Evolutionary conservation across 2,329 filamentous ascomycete species (phyloP).

Genomic region (Scleromitrula shiraiana): DNA sequence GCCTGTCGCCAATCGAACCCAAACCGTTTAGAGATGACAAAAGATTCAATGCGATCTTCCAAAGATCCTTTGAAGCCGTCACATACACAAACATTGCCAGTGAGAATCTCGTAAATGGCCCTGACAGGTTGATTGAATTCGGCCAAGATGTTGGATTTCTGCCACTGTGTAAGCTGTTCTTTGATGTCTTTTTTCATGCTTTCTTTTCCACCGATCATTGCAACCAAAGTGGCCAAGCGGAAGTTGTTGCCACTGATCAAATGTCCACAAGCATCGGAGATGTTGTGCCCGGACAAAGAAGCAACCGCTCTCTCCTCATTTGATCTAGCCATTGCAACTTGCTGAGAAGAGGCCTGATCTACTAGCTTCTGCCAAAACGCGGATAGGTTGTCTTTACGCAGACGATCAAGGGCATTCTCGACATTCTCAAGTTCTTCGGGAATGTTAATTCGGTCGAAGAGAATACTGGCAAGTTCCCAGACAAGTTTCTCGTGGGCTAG

Average conservation of each 20-base stretch:
- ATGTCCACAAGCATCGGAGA: conserved; percentile 74
- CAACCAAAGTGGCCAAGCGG: conserved; percentile 74
- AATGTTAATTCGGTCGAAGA: conserved; percentile 66
- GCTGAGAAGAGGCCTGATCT: conserved; percentile 46
- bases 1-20: conserved; percentile 87
- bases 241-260: conserved; percentile 71
- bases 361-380: conserved; percentile 60
- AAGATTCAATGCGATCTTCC: conserved; percentile 74
- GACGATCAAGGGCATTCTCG: conserved; percentile 30
- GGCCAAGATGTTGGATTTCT: conserved; percentile 70
- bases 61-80: conserved; percentile 65
- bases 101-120: conserved; percentile 80
- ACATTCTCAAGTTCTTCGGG: conserved; percentile 34
- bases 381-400: conserved; percentile 58
- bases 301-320: conserved; percentile 79
- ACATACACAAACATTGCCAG: conserved; percentile 79
- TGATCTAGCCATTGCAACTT: conserved; percentile 50
- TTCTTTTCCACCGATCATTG: conserved; percentile 70
- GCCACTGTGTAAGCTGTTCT: conserved; percentile 78
- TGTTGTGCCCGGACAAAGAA: conserved; percentile 67
- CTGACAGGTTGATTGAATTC: conserved; percentile 82
- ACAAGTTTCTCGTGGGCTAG: conserved; percentile 61
- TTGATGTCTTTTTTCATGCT: conserved; percentile 65
- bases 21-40: conserved; percentile 77
- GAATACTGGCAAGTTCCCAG: conserved; percentile 78